Evolutionary conservation across 2,329 filamentous ascomycete species (phyloP).

Genomic region (Talaromyces atroroseus): DNA sequence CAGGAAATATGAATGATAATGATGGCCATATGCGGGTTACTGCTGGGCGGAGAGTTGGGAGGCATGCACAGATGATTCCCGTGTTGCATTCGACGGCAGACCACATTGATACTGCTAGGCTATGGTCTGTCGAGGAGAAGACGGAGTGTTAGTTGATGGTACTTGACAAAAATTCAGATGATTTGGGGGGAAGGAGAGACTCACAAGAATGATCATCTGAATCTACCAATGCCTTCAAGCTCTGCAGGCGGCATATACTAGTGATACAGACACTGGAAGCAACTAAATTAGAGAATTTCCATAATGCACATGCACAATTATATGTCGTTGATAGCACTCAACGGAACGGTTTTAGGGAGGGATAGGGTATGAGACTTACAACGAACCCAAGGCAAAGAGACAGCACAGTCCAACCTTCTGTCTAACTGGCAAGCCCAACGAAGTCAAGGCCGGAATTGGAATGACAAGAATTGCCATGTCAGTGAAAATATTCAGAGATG

Average conservation of each 20-base stretch:
- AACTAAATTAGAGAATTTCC: not conserved
- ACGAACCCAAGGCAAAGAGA: slow-evolving; percentile 38
- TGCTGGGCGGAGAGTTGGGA: slow-evolving; percentile 36
- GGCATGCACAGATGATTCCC: slow-evolving; percentile 38
- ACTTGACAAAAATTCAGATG: too few species aligned
- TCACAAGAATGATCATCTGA: slow-evolving; percentile 32
- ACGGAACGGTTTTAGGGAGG: slow-evolving; percentile 10
- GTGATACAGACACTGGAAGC: slow-evolving; percentile 19
- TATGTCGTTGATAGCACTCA: slow-evolving; percentile 13
- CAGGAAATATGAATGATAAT: not conserved
- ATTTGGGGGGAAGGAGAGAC: slow-evolving; percentile 1
- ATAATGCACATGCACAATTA: not conserved
- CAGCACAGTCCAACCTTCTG: slow-evolving; percentile 39
- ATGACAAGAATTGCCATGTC: slow-evolving; percentile 42
- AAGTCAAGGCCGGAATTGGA: slow-evolving; percentile 39
- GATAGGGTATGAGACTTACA: slow-evolving; percentile 22
- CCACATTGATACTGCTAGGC: slow-evolving; percentile 32
- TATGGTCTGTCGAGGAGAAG: slow-evolving; percentile 23
- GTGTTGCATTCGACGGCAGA: slow-evolving; percentile 37
- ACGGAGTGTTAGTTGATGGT: slow-evolving; percentile 4
- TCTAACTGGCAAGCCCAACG: slow-evolving; percentile 36
- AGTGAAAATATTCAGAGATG: slow-evolving; percentile 40
- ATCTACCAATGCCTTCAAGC: slow-evolving; percentile 28
- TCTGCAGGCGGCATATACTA: slow-evolving; percentile 29
- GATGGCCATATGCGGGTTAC: slow-evolving; percentile 25